Evolutionary conservation across 2,329 filamentous ascomycete species (phyloP), one percentile per base, ranked within the genome.

Genomic region (Exophiala viscosa): DNA sequence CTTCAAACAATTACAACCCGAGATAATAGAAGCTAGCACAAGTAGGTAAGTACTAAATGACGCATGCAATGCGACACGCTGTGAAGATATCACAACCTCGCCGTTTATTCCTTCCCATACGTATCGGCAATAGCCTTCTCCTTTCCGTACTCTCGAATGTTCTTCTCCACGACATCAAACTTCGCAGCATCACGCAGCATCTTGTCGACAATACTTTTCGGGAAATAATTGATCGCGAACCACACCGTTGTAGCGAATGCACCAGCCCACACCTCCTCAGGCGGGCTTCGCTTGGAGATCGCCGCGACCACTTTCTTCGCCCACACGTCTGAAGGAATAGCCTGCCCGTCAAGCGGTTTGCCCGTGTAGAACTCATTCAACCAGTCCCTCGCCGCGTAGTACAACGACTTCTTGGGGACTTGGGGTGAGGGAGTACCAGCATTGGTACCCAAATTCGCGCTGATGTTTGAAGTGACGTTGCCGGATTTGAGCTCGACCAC

Each of bases 231-330:
- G 3, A 14, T n/a, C n/a, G 33, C 38, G 34, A 52, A 15, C 45
- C 50, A 47, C 13, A 48, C 35, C 45, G 39, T 34, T 11, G 13
- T 32, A 8, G 45, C 45, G 13, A 39, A 40, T 2, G 18, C 34
- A 6, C 55, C 55, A 11, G 42, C 43, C 52, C 53, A 58, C n/a
- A 58, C 49, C 38, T 50, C 20, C 7, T 44, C 28, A 4, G 51
- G 43, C 11, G 54, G 55, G 5, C 31, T 43, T 76, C 0, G 79
- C 74, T 60, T 85, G 42, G 82, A 61, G 6, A 83, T 70, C 59
- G 81, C 73, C 7, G 65, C 65, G 3, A 82, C 81, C 2, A 83
- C 80, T 35, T 71, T 75, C 47, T 68, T 67, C 13, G 81, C 81
- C 65, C 83, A 84, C 20, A 67, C 66, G 35, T 76, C 70, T 42